A percentile compares a stretch with the other conserved stretches of the same genome.
Conservation (phyloP, 768 basidiomycete genomes). For the Pholiota microspora region DNA sequence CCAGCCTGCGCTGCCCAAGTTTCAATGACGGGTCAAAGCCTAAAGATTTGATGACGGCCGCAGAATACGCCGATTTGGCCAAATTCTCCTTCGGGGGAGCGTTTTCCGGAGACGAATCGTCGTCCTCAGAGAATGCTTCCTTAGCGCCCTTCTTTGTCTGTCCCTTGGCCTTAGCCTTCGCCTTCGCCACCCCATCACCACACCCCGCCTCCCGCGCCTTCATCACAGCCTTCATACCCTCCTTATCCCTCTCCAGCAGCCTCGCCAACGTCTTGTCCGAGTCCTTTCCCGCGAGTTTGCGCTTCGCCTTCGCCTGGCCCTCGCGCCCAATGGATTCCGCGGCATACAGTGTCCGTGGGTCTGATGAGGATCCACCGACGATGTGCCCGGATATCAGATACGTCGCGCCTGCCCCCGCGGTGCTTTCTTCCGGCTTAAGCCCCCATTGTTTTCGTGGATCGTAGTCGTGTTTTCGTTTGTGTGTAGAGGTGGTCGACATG, state of each 20-base stretch:
- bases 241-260: conserved; percentile 62
- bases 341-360: conserved; percentile 46
- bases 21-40: conserved; percentile 79
- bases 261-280: conserved; percentile 60
- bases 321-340: conserved; percentile 77
- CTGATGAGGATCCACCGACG: conserved; percentile 45
- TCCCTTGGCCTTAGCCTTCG: conserved; percentile 12
- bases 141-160: conserved; percentile 17
- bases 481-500: conserved; percentile 50
- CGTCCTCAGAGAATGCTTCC: conserved; percentile 11
- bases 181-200: conserved; percentile 16
- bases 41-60: conserved; percentile 62
- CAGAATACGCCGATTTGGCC: conserved; percentile 47
- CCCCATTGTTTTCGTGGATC: conserved; percentile 79
- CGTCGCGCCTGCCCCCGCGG: conserved; percentile 41
- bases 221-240: conserved; percentile 65
- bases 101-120: conserved; percentile 4
- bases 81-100: conserved; percentile 3
- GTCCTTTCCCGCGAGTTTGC: conserved; percentile 54
- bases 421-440: conserved; percentile 51
- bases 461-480: conserved; percentile 54
- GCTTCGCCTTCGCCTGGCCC: conserved; percentile 73
- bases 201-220: conserved; percentile 47
- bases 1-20: conserved; percentile 40
- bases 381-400: conserved; percentile 84